phyloP scores from a whole-genome alignment of 805 yeast species.

The Huiozyma naganishii region DNA sequence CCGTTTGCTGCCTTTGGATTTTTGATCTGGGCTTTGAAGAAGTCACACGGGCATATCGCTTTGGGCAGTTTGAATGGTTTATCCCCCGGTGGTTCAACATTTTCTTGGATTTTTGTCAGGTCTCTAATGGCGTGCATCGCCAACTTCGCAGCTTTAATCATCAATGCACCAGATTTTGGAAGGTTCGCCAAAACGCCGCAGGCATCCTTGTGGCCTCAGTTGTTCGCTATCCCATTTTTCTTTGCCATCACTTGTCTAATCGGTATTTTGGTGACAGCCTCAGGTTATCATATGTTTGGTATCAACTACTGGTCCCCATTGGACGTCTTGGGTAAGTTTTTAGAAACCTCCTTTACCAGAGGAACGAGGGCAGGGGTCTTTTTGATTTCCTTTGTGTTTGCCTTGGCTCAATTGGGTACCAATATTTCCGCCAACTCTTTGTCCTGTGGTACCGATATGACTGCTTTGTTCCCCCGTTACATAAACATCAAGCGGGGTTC shows the following conservation, averaged over 20 bases:
- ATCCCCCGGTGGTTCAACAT: constrained; percentile 39
- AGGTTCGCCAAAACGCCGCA: constrained; percentile 53
- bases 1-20: constrained; percentile 81
- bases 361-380: constrained; percentile 69
- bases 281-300: constrained; percentile 37
- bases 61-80: constrained; percentile 17
- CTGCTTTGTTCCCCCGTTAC: constrained; percentile 47
- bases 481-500: constrained; percentile 53
- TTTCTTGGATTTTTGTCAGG: constrained; percentile 54
- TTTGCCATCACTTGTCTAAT: constrained; percentile 68
- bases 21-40: constrained; percentile 73
- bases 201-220: constrained; percentile 40
- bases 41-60: constrained; percentile 52
- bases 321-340: constrained; percentile 47
- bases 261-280: constrained; percentile 70
- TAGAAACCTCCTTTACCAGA: constrained; percentile 22
- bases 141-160: constrained; percentile 69
- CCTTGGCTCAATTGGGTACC: constrained; percentile 63
- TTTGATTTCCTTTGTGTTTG: constrained; percentile 51
- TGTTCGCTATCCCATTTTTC: constrained; percentile 53
- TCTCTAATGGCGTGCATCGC: constrained; percentile 67
- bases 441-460: constrained; percentile 47
- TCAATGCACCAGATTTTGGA: constrained; percentile 77
- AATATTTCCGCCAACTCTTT: constrained; percentile 59
- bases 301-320: constrained; percentile 36